These are phyloP conservation scores for Citrus trifoliata DNA, from an alignment of 345 rosid genomes.

Conservation along the genomic window DNA sequence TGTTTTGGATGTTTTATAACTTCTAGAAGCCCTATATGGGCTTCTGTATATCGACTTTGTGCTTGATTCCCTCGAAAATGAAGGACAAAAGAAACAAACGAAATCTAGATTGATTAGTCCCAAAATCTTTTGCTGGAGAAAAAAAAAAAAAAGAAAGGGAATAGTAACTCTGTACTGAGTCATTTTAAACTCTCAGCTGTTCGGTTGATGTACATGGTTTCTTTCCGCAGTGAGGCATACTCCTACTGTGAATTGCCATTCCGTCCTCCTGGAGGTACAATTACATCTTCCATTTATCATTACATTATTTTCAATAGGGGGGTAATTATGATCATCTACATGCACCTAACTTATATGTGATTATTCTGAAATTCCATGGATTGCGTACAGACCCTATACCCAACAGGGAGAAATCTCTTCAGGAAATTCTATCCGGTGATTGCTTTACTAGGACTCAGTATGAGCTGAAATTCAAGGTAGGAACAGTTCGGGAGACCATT, in stretches of 20 bases:
- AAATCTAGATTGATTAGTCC: no score
- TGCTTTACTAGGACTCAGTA: neutral
- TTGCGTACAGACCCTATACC: neutral
- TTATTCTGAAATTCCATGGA: neutral
- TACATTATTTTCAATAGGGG: no score
- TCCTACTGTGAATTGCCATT: neutral
- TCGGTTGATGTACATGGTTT: neutral
- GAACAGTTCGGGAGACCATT: neutral
- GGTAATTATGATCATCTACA: neutral
- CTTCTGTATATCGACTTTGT: neutral
- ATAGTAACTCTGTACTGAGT: neutral
- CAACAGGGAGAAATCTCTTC: neutral
- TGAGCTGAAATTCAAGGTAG: conserved; percentile 1
- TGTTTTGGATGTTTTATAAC: no score
- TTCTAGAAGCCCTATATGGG: neutral
- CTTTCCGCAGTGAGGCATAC: neutral
- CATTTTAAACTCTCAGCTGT: neutral
- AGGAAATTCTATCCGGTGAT: neutral
- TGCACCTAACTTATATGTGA: neutral
- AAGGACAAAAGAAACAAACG: no score
- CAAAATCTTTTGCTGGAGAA: no score
- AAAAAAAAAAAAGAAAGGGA: no score
- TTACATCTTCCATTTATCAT: neutral
- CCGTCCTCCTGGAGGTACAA: neutral
- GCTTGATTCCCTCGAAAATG: no score